These are phyloP conservation scores for Castanea sativa DNA, from an alignment of 306 rosid species.

Conservation along the genomic window DNA sequence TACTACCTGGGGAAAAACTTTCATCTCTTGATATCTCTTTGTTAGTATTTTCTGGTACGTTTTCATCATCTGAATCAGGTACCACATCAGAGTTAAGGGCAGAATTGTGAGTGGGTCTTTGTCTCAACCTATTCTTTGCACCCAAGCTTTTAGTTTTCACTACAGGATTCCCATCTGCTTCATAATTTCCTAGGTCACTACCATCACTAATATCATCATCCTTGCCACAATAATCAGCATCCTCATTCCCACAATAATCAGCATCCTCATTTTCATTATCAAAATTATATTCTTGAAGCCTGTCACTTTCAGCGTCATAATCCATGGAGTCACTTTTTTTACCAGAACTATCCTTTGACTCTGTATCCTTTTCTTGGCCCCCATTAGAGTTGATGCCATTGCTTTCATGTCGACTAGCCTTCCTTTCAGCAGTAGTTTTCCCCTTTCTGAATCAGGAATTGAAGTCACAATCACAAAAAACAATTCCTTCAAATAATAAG, in stretches of 20 bases:
- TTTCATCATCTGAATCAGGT: slow-evolving; percentile 59
- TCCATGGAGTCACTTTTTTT: slow-evolving; percentile 21
- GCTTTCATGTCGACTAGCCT: slow-evolving; percentile 14
- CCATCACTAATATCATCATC: slow-evolving; percentile 25
- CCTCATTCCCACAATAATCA: slow-evolving; percentile 19
- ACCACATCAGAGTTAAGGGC: slow-evolving; percentile 46
- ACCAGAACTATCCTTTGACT: slow-evolving; percentile 39
- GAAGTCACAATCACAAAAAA: not conserved
- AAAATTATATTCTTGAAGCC: slow-evolving; percentile 15
- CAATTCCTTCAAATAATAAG: not conserved
- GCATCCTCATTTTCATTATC: slow-evolving; percentile 38
- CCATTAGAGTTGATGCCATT: slow-evolving; percentile 2
- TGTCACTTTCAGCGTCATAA: slow-evolving; percentile 30
- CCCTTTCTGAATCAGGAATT: slow-evolving; percentile 22
- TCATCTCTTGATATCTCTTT: not conserved
- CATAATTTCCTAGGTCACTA: slow-evolving; percentile 26
- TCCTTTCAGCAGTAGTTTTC: slow-evolving; percentile 20
- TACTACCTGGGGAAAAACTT: not conserved
- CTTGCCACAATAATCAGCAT: slow-evolving; percentile 19
- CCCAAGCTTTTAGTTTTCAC: slow-evolving; percentile 46
- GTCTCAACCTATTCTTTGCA: slow-evolving; percentile 67
- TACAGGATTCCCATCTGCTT: slow-evolving; percentile 26
- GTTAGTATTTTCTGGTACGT: not conserved
- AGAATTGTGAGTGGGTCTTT: slow-evolving; percentile 76
- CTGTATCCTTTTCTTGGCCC: slow-evolving; percentile 29